These are phyloP conservation scores for Balamuthia mandrillaris DNA, from an alignment of 208 protist species.

Conservation along the genomic window DNA sequence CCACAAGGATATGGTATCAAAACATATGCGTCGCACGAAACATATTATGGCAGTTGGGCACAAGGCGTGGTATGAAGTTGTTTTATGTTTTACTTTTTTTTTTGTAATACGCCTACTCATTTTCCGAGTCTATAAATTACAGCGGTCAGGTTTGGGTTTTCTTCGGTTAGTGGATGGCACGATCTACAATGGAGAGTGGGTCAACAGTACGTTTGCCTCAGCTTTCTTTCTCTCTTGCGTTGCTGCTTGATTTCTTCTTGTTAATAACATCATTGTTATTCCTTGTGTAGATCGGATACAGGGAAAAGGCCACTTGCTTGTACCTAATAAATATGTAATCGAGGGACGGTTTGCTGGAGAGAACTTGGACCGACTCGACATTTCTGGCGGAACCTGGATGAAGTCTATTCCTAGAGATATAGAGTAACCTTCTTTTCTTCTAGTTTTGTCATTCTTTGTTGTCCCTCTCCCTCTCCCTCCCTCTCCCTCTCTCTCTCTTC, in stretches of 20 bases:
- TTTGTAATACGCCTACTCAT: too few species aligned
- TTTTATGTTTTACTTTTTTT: too few species aligned
- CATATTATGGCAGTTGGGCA: constrained; percentile 4
- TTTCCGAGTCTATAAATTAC: too few species aligned
- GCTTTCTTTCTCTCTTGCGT: background rate
- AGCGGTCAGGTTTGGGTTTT: background rate
- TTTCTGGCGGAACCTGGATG: constrained; percentile 9
- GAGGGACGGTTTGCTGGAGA: background rate
- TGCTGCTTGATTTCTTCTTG: background rate
- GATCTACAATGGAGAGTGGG: constrained; percentile 24
- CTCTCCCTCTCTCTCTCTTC: too few species aligned
- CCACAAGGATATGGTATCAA: constrained; percentile 20
- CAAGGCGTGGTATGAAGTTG: too few species aligned
- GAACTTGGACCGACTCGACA: background rate
- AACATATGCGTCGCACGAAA: background rate
- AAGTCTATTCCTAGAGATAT: background rate
- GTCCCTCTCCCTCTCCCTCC: too few species aligned
- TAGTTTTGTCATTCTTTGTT: too few species aligned
- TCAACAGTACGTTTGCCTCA: background rate
- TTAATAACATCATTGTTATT: background rate
- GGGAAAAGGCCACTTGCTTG: background rate
- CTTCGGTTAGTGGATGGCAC: constrained; percentile 9
- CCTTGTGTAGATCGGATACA: background rate
- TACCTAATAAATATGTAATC: background rate
- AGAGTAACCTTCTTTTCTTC: background rate